A percentile compares a stretch with the other conserved stretches of the same genome.
phyloP scores from a whole-genome alignment of 1,139 yeast genomes.

The Debaryomyces subglobosus region DNA sequence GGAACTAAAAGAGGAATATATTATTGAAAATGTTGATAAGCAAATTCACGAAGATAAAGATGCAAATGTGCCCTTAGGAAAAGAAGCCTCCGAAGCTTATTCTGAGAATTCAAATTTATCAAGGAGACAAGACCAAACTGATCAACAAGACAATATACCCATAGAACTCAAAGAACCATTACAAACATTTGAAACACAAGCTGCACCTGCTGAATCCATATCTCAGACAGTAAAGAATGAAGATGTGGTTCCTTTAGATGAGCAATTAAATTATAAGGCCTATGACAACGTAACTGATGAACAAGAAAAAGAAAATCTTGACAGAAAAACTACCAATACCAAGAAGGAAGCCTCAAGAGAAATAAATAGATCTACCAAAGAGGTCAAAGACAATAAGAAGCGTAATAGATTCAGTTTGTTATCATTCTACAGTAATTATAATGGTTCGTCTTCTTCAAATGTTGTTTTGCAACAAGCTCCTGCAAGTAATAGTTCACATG shows the following conservation, averaged over 20 bases:
- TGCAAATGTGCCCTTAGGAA: not conserved
- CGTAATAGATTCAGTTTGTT: slow-evolving; percentile 56
- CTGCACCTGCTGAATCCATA: not conserved
- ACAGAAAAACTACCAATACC: slow-evolving; percentile 9
- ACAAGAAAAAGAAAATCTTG: slow-evolving; percentile 14
- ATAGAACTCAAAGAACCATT: not conserved
- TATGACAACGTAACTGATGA: not conserved
- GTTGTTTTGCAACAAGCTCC: slow-evolving; percentile 14
- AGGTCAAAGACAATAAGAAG: slow-evolving; percentile 40
- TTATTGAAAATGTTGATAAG: not conserved
- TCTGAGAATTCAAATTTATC: not conserved
- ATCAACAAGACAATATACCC: not conserved
- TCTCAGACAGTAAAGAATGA: not conserved
- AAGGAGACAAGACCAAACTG: not conserved
- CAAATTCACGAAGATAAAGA: not conserved
- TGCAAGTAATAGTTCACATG: slow-evolving; percentile 11
- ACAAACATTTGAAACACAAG: not conserved
- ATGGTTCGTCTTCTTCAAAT: slow-evolving; percentile 22
- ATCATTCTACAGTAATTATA: slow-evolving; percentile 50
- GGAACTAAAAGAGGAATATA: not conserved
- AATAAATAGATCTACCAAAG: slow-evolving; percentile 21
- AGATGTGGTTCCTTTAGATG: not conserved
- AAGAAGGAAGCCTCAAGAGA: slow-evolving; percentile 11
- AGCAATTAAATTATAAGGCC: not conserved
- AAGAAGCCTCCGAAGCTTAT: not conserved